phyloP scores from a whole-genome alignment of 768 basidiomycete genomes.

The Tulasnella calospora region DNA sequence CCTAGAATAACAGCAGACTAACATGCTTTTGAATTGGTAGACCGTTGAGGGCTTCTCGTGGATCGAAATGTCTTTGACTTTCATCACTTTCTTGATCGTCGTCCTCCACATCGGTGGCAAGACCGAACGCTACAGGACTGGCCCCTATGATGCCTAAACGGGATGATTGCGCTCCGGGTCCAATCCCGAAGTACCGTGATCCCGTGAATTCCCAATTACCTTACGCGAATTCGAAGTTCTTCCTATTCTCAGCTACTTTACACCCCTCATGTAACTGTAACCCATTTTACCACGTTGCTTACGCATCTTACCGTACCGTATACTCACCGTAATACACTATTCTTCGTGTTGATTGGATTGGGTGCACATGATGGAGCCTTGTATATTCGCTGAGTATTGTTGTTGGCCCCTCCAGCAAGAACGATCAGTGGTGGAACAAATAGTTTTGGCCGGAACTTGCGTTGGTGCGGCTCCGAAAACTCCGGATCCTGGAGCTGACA shows the following conservation, averaged over 20 bases:
- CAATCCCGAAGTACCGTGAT: neutral
- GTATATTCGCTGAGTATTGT: neutral
- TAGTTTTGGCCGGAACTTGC: neutral
- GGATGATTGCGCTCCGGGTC: neutral
- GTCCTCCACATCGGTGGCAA: constrained; percentile 5
- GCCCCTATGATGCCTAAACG: constrained; percentile 8
- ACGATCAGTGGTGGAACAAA: neutral
- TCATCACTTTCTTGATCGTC: constrained; percentile 5
- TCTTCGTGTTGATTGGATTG: neutral
- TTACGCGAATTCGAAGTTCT: neutral
- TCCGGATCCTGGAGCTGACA: neutral
- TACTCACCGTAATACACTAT: neutral
- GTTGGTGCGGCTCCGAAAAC: neutral
- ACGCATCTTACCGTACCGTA: neutral
- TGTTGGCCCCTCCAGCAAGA: neutral
- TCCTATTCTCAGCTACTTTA: neutral
- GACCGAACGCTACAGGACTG: constrained; percentile 8
- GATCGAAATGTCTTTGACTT: constrained; percentile 17
- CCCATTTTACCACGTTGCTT: neutral
- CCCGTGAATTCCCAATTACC: neutral
- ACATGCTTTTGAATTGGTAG: neutral
- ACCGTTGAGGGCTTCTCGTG: constrained; percentile 6
- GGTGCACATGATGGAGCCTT: neutral
- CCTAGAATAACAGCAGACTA: neutral
- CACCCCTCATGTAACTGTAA: neutral